Conservation (phyloP, 2,329 filamentous ascomycete genomes). For the Exophiala xenobiotica region DNA sequence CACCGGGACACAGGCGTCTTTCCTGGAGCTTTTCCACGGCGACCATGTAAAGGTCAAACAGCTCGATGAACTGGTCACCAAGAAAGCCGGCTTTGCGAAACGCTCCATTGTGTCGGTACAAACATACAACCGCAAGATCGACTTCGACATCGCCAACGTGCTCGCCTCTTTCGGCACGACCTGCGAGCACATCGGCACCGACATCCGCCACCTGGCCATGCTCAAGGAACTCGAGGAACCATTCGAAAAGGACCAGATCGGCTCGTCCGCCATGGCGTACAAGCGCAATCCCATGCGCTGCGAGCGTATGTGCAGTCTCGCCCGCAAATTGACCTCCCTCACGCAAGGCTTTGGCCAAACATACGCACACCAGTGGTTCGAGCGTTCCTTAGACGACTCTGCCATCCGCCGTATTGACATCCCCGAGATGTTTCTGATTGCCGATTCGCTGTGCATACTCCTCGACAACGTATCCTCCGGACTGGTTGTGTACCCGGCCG, state of each 20-base stretch:
- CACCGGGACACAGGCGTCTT: slow-evolving; percentile 76
- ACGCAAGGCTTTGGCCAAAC: slow-evolving; percentile 62
- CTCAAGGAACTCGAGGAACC: slow-evolving; percentile 86
- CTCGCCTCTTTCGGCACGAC: slow-evolving; percentile 76
- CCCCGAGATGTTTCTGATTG: slow-evolving; percentile 66
- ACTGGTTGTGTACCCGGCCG: slow-evolving; percentile 74
- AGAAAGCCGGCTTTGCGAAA: slow-evolving; percentile 63
- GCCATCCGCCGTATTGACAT: slow-evolving; percentile 54
- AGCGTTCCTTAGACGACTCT: slow-evolving; percentile 61
- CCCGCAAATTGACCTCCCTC: slow-evolving; percentile 55
- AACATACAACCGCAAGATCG: slow-evolving; percentile 78
- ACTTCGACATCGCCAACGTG: slow-evolving; percentile 77
- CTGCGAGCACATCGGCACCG: slow-evolving; percentile 69
- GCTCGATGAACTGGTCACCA: slow-evolving; percentile 62
- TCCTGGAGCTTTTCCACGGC: slow-evolving; percentile 66
- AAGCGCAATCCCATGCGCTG: slow-evolving; percentile 60
- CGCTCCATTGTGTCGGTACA: slow-evolving; percentile 64
- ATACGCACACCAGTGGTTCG: slow-evolving; percentile 72
- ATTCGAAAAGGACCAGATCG: slow-evolving; percentile 77
- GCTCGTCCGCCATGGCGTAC: slow-evolving; percentile 66
- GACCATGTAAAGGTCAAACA: slow-evolving; percentile 61
- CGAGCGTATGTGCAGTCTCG: slow-evolving; percentile 61
- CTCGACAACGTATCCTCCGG: slow-evolving; percentile 68
- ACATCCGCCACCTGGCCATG: slow-evolving; percentile 71
- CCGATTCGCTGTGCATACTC: slow-evolving; percentile 66